Conservation (phyloP, 345 rosid genomes). For the Conringia planisiliqua region DNA sequence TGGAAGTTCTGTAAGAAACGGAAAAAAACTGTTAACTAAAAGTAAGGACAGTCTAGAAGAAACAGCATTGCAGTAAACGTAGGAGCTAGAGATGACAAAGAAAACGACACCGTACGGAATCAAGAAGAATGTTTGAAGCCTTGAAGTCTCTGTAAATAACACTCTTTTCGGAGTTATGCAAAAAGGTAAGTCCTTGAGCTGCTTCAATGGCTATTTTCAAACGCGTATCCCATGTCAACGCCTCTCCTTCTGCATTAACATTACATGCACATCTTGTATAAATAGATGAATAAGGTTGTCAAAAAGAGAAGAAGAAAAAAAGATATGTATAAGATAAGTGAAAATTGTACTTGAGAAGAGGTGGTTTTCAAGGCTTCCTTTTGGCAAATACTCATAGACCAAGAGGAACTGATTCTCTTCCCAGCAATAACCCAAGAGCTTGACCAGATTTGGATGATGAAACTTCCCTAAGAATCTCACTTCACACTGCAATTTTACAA, state of each 20-base stretch:
- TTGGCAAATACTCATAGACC: constrained; percentile 70
- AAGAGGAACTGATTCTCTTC: constrained; percentile 68
- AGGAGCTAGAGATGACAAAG: not conserved
- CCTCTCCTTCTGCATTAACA: constrained; percentile 50
- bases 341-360: constrained; percentile 57
- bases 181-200: constrained; percentile 66
- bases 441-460: constrained; percentile 79
- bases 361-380: constrained; percentile 77
- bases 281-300: not conserved
- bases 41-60: not conserved
- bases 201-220: constrained; percentile 73
- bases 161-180: constrained; percentile 75
- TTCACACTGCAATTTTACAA: constrained; percentile 54
- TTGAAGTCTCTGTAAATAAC: constrained; percentile 90
- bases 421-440: constrained; percentile 77
- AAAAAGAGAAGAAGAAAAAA: not conserved
- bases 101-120: constrained; percentile 41
- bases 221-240: constrained; percentile 59
- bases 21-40: constrained; percentile 1
- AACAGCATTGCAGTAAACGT: constrained; percentile 16
- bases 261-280: not conserved
- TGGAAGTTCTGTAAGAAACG: constrained; percentile 47
- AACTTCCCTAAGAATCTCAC: constrained; percentile 77
- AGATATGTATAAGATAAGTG: not conserved
- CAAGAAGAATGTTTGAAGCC: constrained; percentile 79